A percentile compares a stretch with the other conserved stretches of the same genome.
phyloP scores from a whole-genome alignment of 768 basidiomycete species.

The Hygrocybe coccinea region DNA sequence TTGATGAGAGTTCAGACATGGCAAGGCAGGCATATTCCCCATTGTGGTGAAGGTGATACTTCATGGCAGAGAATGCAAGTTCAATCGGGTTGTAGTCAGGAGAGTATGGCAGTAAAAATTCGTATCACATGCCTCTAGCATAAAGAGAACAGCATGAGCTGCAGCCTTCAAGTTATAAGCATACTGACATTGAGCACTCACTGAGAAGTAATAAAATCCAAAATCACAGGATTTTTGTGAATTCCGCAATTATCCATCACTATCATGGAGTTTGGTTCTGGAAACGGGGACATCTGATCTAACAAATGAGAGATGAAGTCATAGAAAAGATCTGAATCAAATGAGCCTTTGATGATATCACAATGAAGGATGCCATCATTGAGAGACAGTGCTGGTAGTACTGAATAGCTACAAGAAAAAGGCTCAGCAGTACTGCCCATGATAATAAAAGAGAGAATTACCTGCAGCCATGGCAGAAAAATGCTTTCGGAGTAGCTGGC shows the following conservation, averaged over 20 bases:
- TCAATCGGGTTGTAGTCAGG: constrained; percentile 30
- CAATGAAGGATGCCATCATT: constrained; percentile 6
- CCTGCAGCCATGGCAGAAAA: not conserved
- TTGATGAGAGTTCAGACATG: constrained; percentile 4
- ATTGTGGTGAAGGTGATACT: constrained; percentile 15
- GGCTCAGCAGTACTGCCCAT: not conserved
- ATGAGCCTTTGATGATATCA: constrained; percentile 6
- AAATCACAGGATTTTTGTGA: constrained; percentile 17
- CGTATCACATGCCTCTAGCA: constrained; percentile 11
- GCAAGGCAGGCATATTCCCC: constrained; percentile 7
- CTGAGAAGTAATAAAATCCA: not conserved
- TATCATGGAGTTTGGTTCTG: constrained; percentile 27
- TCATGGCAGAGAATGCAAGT: constrained; percentile 21
- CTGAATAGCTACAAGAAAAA: not conserved
- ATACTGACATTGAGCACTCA: not conserved
- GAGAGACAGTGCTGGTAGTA: constrained; percentile 5
- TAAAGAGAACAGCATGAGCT: not conserved
- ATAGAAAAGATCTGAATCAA: not conserved
- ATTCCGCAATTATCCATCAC: constrained; percentile 37
- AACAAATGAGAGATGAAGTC: constrained; percentile 1
- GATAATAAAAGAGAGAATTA: not conserved
- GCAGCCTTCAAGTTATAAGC: not conserved
- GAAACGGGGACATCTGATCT: constrained; percentile 32
- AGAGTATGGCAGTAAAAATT: constrained; percentile 28
- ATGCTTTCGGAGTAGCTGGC: constrained; percentile 13